Conservation (phyloP, 164 flowering plant genomes). For the Sextonia rubra region DNA sequence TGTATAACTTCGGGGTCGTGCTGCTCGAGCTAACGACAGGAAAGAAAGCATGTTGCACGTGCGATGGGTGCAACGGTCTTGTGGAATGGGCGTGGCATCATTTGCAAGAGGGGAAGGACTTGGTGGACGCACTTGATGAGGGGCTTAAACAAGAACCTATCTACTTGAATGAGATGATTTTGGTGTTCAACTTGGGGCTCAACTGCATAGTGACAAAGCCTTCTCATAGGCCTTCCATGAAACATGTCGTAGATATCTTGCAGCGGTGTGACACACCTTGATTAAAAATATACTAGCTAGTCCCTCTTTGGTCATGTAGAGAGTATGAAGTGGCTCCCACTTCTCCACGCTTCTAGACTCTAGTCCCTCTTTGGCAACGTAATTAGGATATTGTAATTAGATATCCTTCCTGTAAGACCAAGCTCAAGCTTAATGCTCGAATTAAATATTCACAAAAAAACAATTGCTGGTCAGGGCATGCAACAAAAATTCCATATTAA, state of each 20-base stretch:
- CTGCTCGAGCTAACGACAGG: slow-evolving; percentile 77
- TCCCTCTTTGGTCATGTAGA: slow-evolving; percentile 3
- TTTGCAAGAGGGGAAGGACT: slow-evolving; percentile 32
- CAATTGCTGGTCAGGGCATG: too few species aligned
- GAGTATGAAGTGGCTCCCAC: slow-evolving; percentile 46
- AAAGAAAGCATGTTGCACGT: slow-evolving; percentile 51
- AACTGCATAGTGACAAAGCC: slow-evolving; percentile 59
- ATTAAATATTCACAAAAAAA: too few species aligned
- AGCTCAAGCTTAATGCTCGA: too few species aligned
- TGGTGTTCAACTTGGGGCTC: slow-evolving; percentile 60
- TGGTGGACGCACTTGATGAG: slow-evolving; percentile 39
- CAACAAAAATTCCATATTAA: too few species aligned
- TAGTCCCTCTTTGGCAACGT: background rate
- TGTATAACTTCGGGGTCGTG: slow-evolving; percentile 88
- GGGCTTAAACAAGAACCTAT: slow-evolving; percentile 41
- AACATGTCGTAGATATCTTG: slow-evolving; percentile 57
- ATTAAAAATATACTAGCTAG: too few species aligned
- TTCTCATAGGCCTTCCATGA: slow-evolving; percentile 68
- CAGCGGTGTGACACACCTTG: slow-evolving; percentile 20
- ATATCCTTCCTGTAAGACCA: too few species aligned
- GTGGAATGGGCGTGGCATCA: slow-evolving; percentile 83
- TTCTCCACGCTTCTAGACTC: slow-evolving; percentile 30
- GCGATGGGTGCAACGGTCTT: slow-evolving; percentile 49
- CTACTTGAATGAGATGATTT: slow-evolving; percentile 47
- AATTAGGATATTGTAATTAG: too few species aligned